Evolutionary conservation across 139 green algal genomes (phyloP).

Genomic region (Mychonastes homosphaera): DNA sequence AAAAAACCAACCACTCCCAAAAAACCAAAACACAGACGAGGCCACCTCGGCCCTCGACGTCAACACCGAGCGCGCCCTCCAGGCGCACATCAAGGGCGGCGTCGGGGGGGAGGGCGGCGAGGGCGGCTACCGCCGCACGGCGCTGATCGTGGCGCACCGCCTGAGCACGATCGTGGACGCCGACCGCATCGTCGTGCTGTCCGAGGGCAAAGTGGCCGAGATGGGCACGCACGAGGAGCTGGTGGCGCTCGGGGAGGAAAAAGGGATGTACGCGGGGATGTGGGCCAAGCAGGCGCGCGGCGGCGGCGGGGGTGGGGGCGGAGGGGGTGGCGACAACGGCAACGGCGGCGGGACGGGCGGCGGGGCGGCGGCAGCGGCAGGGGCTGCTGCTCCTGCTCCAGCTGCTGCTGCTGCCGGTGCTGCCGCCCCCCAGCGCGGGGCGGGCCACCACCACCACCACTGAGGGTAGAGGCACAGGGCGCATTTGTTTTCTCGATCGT

Average conservation of each 20-base stretch:
- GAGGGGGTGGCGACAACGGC: background rate
- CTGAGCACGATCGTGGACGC: constrained; percentile 69
- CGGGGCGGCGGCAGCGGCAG: too few species aligned
- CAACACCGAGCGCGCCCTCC: background rate
- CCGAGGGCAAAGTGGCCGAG: constrained; percentile 28
- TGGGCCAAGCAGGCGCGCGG: constrained; percentile 41
- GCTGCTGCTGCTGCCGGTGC: too few species aligned
- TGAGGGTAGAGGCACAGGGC: too few species aligned
- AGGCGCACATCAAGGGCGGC: background rate
- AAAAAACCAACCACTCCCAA: too few species aligned
- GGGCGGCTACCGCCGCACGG: constrained; percentile 44
- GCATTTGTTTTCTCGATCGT: too few species aligned
- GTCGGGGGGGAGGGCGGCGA: background rate
- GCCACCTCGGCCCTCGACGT: background rate
- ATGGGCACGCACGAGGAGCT: constrained; percentile 55
- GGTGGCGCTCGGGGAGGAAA: constrained; percentile 33
- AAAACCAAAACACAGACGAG: background rate
- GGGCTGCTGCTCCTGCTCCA: too few species aligned
- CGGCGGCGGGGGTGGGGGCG: background rate
- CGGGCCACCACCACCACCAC: too few species aligned
- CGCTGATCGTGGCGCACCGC: constrained; percentile 75
- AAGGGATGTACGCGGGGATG: constrained; percentile 63
- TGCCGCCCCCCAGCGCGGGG: too few species aligned
- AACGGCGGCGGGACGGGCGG: background rate
- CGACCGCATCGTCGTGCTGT: constrained; percentile 65